Evolutionary conservation across 2,329 filamentous ascomycete species (phyloP).

Genomic region (Cordyceps militaris): DNA sequence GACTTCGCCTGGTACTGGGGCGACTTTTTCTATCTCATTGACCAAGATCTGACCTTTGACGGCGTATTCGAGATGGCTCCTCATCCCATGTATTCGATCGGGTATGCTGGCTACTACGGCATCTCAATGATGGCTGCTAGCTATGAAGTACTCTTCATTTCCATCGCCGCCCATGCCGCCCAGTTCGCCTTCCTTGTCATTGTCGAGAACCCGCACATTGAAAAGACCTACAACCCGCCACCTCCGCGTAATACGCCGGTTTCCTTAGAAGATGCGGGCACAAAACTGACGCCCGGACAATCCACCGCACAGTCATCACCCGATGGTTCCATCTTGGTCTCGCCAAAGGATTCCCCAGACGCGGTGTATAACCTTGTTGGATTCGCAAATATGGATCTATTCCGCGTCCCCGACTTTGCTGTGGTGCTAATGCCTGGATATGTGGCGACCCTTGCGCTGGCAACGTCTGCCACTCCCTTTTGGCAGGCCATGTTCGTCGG

Average conservation of each 20-base stretch:
- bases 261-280: constrained; percentile 26
- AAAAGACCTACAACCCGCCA: constrained; percentile 93
- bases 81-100: constrained; percentile 98
- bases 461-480: constrained; percentile 68
- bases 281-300: constrained; percentile 21
- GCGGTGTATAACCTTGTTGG: constrained; percentile 81
- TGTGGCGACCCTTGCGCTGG: constrained; percentile 62
- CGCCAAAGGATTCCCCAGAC: constrained; percentile 41
- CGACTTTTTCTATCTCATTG: constrained; percentile 97
- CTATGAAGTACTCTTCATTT: constrained; percentile 96
- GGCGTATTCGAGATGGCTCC: constrained; percentile 99
- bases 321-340: constrained; percentile 19
- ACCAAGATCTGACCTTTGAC: constrained; percentile 96
- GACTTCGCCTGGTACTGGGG: constrained; percentile 99
- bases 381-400: constrained; percentile 75
- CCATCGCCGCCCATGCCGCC: constrained; percentile 85
- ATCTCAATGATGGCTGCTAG: constrained; percentile 98
- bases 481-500: constrained; percentile 74
- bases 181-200: constrained; percentile 89
- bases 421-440: constrained; percentile 71
- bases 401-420: constrained; percentile 77
- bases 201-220: constrained; percentile 96
- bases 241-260: constrained; percentile 57
- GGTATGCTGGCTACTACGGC: constrained; percentile 95
- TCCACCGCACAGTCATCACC: constrained; percentile 17